Evolutionary conservation across 73 alveolate species (phyloP).

Genomic region (Blepharisma stoltei): DNA sequence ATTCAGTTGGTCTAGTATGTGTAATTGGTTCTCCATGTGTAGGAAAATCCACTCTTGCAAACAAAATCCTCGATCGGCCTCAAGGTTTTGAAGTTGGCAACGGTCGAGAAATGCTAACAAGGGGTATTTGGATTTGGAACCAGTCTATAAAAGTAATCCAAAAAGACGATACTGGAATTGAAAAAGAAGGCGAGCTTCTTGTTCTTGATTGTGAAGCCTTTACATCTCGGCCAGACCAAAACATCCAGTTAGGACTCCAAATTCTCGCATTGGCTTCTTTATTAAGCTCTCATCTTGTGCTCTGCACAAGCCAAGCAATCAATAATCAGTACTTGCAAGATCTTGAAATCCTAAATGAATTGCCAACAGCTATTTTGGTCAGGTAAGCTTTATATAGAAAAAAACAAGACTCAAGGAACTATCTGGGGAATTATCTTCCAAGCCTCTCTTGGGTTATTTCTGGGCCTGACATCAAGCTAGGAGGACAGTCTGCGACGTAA

Average conservation of each 20-base stretch:
- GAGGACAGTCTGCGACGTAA: neutral
- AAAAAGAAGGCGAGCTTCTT: constrained; percentile 7
- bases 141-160: neutral
- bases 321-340: neutral
- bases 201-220: neutral
- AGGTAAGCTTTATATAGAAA: neutral
- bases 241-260: neutral
- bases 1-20: too few relatives aligned
- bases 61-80: too few relatives aligned
- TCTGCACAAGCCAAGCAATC: neutral
- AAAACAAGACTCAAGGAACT: neutral
- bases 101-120: neutral
- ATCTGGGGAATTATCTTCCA: neutral
- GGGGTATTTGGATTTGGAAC: neutral
- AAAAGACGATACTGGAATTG: neutral
- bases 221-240: neutral
- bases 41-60: too few relatives aligned
- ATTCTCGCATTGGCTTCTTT: neutral
- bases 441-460: neutral
- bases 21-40: too few relatives aligned
- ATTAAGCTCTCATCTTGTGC: neutral
- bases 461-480: neutral
- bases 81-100: too few relatives aligned
- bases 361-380: neutral
- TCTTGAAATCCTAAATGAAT: neutral